Evolutionary conservation across 805 yeast genomes (phyloP).

Genomic region (Starmerella vitae): DNA sequence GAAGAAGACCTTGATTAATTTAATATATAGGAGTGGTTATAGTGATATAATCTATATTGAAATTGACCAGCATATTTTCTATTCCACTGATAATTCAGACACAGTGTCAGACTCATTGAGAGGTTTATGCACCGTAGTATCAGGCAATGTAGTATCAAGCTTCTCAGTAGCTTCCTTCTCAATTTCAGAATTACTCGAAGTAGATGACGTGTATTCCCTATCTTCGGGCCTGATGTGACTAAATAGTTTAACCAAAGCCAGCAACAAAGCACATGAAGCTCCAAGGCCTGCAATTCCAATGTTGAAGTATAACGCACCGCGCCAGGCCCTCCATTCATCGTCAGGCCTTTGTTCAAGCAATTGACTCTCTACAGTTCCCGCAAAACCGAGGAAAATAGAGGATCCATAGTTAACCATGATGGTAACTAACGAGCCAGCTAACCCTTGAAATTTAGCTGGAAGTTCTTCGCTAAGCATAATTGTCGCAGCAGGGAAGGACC

Average conservation of each 20-base stretch:
- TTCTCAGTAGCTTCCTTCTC: too few relatives aligned
- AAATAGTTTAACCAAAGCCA: not conserved
- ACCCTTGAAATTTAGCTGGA: slow-evolving; percentile 55
- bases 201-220: too few relatives aligned
- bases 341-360: slow-evolving; percentile 24
- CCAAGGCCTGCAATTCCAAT: slow-evolving; percentile 47
- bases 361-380: slow-evolving; percentile 47
- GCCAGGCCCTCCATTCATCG: slow-evolving; percentile 33
- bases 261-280: slow-evolving; percentile 14
- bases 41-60: too few relatives aligned
- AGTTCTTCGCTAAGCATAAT: slow-evolving; percentile 44
- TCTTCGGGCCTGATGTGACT: too few relatives aligned
- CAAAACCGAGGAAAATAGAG: slow-evolving; percentile 53
- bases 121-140: too few relatives aligned
- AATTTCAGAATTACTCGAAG: too few relatives aligned
- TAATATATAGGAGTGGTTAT: too few relatives aligned
- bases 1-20: too few relatives aligned
- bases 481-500: slow-evolving; percentile 62
- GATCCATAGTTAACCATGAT: slow-evolving; percentile 61
- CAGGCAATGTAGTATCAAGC: too few relatives aligned
- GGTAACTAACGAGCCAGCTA: slow-evolving; percentile 60
- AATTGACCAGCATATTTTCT: too few relatives aligned
- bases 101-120: too few relatives aligned
- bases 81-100: not conserved
- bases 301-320: slow-evolving; percentile 48